Conservation (phyloP, 768 basidiomycete species). For the Cyathus striatus region DNA sequence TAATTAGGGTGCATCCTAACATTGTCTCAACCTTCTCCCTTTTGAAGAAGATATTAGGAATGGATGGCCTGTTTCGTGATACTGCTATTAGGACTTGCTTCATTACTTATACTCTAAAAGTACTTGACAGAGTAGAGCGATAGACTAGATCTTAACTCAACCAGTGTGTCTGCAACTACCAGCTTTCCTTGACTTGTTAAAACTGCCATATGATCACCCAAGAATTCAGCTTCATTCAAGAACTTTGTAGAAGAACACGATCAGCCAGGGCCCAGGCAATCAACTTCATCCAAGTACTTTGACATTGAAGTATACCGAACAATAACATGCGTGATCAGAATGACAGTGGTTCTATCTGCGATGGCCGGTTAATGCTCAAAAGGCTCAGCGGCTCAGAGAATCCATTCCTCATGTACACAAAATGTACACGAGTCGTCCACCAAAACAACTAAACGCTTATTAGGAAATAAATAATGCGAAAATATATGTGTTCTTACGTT, state of each 20-base stretch:
- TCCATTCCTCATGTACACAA: conserved; percentile 81
- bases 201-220: conserved; percentile 63
- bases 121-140: too few relatives aligned
- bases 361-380: conserved; percentile 67
- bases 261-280: too few relatives aligned
- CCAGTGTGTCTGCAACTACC: conserved; percentile 56
- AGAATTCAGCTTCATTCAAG: conserved; percentile 61
- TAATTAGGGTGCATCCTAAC: too few relatives aligned
- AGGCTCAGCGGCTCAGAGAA: conserved; percentile 68
- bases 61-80: too few relatives aligned
- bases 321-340: conserved; percentile 76
- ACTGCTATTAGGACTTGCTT: too few relatives aligned
- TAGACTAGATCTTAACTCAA: conserved; percentile 54
- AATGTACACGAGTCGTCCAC: too few relatives aligned
- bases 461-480: conserved; percentile 3
- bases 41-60: too few relatives aligned
- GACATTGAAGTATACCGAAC: background rate
- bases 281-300: background rate
- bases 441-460: conserved; percentile 36
- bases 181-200: conserved; percentile 57
- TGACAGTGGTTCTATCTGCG: conserved; percentile 63
- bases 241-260: conserved; percentile 36
- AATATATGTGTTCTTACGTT: conserved; percentile 35
- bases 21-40: too few relatives aligned
- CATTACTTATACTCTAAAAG: too few relatives aligned